Base-by-base conservation (phyloP, 495 filamentous ascomycete genomes). In the Aspergillus sparsus region DNA sequence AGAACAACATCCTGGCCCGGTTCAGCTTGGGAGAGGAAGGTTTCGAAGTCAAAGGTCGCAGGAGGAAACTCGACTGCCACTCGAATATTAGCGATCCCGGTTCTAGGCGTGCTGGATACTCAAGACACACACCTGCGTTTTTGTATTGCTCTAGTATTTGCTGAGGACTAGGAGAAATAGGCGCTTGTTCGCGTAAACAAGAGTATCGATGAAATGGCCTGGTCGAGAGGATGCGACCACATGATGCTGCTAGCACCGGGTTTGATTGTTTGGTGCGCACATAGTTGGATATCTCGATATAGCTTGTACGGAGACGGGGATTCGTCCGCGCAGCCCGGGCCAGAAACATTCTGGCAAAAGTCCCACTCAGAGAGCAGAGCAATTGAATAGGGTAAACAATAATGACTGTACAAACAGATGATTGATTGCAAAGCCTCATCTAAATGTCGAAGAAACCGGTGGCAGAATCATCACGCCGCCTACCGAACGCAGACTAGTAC, bases 1-100 rank as follows among this genome's bases (percentile, higher is more conserved):
- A 95, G 69, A 6, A 79, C 75, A 15, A 92, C 84, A 36, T 80
- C 66, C 18, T 77, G 62, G 44, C 82, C 87, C 11, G 67, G 39
- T 65, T 63, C 70, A 11, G 75, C 71, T 49, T 68, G 55, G 5
- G 69, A 53, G 16, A 74, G 62, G 37, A 85, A 80, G 4, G 78
- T 72, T 37, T 77, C 68, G 37, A 84, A 74, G 44, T 77, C 72
- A 61, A 74, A 72, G 6, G 83, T 84, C 6, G 77, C 77, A 37
- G 66, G 62, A 5, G 82, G 80, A 55, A 88, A 83, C 33, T 77
- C 66, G 56, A 85, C 86, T 86, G 53, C 32, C 41, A 27, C 36
- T 2, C 42, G 6, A 12, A 39, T 54, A 37, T 33, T 41, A 54
- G 27, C 13, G 8, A 46, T 47, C 39, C 39, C 37, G 7, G 47